Base-by-base conservation (phyloP, 108 stramenopile genomes). In the Phaeodactylum tricornutum region DNA sequence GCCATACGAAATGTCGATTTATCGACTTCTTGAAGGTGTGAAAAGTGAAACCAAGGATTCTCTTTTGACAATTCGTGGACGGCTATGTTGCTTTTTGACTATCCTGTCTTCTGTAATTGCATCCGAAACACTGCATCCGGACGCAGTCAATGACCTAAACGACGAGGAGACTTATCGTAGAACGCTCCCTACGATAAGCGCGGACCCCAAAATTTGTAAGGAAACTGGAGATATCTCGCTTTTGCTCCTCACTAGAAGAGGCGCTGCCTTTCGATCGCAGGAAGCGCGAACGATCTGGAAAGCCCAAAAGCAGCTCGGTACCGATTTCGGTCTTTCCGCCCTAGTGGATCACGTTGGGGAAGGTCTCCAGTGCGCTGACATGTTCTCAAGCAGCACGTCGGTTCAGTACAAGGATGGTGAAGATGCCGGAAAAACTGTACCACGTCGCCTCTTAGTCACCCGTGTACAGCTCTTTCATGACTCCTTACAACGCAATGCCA, bases 361-460 rank as follows among this genome's bases (percentile, higher is more conserved):
- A 34, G 49, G 64, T 29, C 42, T 82, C 19, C 72, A 74, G 29
- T 62, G 53, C 6, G 63, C 68, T 37, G 57, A 66, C 22, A 35
- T 66, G 29, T 68, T 59, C 20, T 62, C 60, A 14, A 36, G 24
- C 8, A 42, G 65, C 23, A 41, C 56, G 1, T n/a, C 31, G 4
- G 67, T 75, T 2, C 47, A 60, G 19, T 91, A 69, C 62, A 84
- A 81, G 43, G 89, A 91, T 47, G 89, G 89, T 4, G 89, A 91
- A 64, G 79, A 91, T 65, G 70, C 73, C 21, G 89, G 89, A 7
- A 86, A 91, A 38, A 76, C 72, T 6, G 33, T 84, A 1, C 73
- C 84, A 11, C 67, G 84, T 5, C 70, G 75, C 4, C 69, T 91
- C 21, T 63, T 91, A 26, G 72, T 86, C n/a, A 55, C 47, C 20